Evolutionary conservation across 169 alveolate genomes (phyloP).

Genomic region (Eimeria brunetti): DNA sequence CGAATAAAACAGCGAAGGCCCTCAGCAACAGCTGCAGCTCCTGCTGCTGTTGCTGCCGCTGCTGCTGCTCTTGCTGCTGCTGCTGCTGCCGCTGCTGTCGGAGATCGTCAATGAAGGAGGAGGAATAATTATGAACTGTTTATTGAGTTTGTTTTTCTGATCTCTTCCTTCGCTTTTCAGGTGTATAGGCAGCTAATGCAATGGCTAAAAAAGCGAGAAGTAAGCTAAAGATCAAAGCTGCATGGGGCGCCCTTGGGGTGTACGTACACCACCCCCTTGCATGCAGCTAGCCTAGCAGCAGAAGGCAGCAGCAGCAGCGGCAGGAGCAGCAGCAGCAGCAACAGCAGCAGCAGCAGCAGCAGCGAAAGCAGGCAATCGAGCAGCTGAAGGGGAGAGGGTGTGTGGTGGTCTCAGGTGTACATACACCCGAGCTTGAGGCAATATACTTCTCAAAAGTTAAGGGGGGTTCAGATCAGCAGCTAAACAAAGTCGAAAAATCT

Average conservation of each 20-base stretch:
- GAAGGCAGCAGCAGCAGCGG: background rate
- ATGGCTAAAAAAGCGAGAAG: too few species aligned
- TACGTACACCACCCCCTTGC: background rate
- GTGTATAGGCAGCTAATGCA: too few species aligned
- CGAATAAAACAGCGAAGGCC: too few species aligned
- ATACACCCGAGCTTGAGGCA: constrained; percentile 27
- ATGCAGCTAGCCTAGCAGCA: background rate
- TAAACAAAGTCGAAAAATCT: too few species aligned
- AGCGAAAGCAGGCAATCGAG: background rate
- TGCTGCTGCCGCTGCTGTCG: background rate
- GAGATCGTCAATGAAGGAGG: too few species aligned
- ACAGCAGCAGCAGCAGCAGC: background rate
- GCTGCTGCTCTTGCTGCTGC: background rate
- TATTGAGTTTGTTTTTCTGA: too few species aligned
- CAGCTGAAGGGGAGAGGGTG: background rate
- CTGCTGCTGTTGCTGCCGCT: background rate
- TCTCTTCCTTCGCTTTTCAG: too few species aligned
- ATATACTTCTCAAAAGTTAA: too few species aligned
- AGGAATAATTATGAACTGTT: too few species aligned
- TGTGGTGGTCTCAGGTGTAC: background rate
- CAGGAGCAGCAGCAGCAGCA: too few species aligned
- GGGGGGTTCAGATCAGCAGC: background rate
- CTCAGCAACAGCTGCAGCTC: background rate
- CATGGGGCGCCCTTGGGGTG: background rate
- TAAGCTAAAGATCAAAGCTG: background rate